Conservation (phyloP, 1,284 basidiomycete species). For the Macrocybe sp. region DNA sequence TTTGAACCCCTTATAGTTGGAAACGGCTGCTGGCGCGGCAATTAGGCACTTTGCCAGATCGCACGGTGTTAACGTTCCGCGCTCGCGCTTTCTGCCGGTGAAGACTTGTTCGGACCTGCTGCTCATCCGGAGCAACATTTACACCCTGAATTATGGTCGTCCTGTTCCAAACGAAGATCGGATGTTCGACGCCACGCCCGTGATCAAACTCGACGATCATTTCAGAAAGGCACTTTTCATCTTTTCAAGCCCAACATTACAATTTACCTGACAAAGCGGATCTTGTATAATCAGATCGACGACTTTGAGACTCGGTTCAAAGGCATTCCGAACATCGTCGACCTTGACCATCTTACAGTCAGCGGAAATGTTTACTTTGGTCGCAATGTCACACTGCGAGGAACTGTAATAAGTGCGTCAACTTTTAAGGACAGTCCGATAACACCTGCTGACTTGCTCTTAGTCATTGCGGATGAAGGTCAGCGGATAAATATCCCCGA, state of each 20-base stretch:
- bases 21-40: constrained; percentile 95
- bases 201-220: constrained; percentile 95
- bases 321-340: constrained; percentile 90
- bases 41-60: constrained; percentile 96
- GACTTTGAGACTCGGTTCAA: constrained; percentile 97
- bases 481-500: constrained; percentile 95
- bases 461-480: constrained; percentile 81
- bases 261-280: not conserved
- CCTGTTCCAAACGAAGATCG: constrained; percentile 84
- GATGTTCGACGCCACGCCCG: constrained; percentile 92
- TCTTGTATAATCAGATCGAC: constrained; percentile 65
- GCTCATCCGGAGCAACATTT: constrained; percentile 95
- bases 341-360: constrained; percentile 95
- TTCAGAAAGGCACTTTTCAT: constrained; percentile 63
- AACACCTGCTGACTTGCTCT: constrained; percentile 5
- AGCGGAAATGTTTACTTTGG: constrained; percentile 96
- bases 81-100: constrained; percentile 95
- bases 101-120: constrained; percentile 88
- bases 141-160: constrained; percentile 90
- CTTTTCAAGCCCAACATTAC: not conserved
- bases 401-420: constrained; percentile 72
- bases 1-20: constrained; percentile 61
- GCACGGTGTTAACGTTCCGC: constrained; percentile 96
- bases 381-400: constrained; percentile 82
- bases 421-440: not conserved